A percentile compares a stretch with the other conserved stretches of the same genome.
phyloP scores from a whole-genome alignment of 1,284 basidiomycete species.

The Heliocybe sulcata region DNA sequence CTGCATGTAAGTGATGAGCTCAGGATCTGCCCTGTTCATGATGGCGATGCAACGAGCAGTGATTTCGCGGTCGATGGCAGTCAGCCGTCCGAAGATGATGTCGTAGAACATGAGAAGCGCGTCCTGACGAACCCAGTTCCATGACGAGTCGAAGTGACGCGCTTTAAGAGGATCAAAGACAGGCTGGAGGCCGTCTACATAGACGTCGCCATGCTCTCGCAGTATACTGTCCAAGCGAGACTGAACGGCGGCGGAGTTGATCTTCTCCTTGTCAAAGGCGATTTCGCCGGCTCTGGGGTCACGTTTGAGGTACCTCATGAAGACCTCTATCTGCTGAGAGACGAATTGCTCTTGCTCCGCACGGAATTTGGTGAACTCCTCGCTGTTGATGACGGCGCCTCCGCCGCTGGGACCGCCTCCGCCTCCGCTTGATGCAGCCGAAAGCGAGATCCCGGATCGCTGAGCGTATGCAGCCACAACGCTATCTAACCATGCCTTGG shows the following conservation, averaged over 20 bases:
- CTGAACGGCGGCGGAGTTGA: constrained; percentile 68
- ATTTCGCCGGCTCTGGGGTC: constrained; percentile 92
- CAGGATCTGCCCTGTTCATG: constrained; percentile 94
- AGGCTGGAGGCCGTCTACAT: constrained; percentile 93
- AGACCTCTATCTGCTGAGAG: constrained; percentile 88
- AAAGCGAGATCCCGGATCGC: constrained; percentile 82
- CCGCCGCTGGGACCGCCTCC: constrained; percentile 58
- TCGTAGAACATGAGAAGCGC: constrained; percentile 96
- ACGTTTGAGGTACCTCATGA: constrained; percentile 92
- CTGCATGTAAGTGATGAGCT: constrained; percentile 90
- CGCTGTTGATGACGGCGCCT: constrained; percentile 90
- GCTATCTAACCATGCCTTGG: constrained; percentile 89
- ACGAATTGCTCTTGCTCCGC: constrained; percentile 90
- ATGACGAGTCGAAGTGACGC: constrained; percentile 95
- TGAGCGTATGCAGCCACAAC: constrained; percentile 83
- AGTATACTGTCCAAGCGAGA: constrained; percentile 82
- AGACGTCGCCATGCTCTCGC: constrained; percentile 88
- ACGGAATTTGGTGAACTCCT: constrained; percentile 97
- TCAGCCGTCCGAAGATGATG: constrained; percentile 92
- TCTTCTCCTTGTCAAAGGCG: constrained; percentile 83
- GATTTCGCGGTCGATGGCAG: constrained; percentile 89
- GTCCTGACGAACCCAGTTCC: constrained; percentile 99
- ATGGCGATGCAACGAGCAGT: constrained; percentile 97
- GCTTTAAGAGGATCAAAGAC: constrained; percentile 93
- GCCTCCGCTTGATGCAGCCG: constrained; percentile 53